These are phyloP conservation scores for Jatropha curcas DNA, from an alignment of 345 rosid species.

Conservation along the genomic window DNA sequence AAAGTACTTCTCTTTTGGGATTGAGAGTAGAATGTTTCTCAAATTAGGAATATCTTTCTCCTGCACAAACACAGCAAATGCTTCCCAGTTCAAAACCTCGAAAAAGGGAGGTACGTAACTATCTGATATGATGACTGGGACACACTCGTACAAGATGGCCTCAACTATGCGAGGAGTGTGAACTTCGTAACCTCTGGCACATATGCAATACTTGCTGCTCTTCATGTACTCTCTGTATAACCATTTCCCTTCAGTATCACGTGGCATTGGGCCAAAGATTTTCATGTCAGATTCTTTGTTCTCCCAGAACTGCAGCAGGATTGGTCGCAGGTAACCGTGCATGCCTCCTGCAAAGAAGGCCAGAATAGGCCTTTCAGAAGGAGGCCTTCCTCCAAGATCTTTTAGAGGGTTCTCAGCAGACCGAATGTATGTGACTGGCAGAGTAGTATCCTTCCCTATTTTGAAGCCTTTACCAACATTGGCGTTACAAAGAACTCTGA, in stretches of 20 bases:
- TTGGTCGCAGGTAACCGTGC: conserved; percentile 80
- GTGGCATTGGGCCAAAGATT: conserved; percentile 73
- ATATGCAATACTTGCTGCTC: conserved; percentile 83
- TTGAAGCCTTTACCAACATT: conserved; percentile 67
- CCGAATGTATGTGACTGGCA: conserved; percentile 75
- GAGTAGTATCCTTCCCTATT: conserved; percentile 67
- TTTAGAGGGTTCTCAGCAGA: conserved; percentile 53
- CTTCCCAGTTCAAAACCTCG: conserved; percentile 79
- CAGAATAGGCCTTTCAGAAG: conserved; percentile 57
- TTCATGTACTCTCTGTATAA: conserved; percentile 74
- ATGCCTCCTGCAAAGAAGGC: conserved; percentile 91
- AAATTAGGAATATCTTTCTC: conserved; percentile 72
- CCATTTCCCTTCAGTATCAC: conserved; percentile 54
- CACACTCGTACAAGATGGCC: conserved; percentile 71
- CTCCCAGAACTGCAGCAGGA: conserved; percentile 67
- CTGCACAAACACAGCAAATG: conserved; percentile 67
- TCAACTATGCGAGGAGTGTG: conserved; percentile 86
- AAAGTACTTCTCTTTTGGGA: conserved; percentile 61
- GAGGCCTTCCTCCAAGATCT: conserved; percentile 68
- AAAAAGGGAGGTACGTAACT: conserved; percentile 89
- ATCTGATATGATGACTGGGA: conserved; percentile 85
- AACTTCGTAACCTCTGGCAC: conserved; percentile 89
- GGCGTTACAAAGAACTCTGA: conserved; percentile 78
- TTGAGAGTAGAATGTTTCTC: conserved; percentile 63
- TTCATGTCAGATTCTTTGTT: conserved; percentile 76